Conservation (phyloP, 1,284 basidiomycete genomes). For the Irpex sp. region DNA sequence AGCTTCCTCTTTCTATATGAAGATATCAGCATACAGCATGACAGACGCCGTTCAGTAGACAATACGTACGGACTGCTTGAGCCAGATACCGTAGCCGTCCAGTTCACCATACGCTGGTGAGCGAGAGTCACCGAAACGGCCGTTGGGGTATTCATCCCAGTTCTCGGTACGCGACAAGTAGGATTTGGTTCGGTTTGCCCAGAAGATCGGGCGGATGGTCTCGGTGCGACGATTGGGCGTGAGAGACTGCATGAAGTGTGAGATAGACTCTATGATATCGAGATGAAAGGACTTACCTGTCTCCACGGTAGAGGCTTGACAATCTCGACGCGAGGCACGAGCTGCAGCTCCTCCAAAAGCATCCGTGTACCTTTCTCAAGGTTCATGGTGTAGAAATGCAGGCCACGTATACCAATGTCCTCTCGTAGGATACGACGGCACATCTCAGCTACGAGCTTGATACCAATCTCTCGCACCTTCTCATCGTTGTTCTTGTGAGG, state of each 20-base stretch:
- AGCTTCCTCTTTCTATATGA: constrained; percentile 72
- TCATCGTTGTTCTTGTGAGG: constrained; percentile 91
- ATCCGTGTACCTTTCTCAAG: constrained; percentile 93
- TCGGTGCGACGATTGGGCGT: constrained; percentile 85
- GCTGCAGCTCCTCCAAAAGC: constrained; percentile 82
- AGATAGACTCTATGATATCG: not conserved
- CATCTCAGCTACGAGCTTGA: constrained; percentile 84
- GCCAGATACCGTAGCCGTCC: constrained; percentile 88
- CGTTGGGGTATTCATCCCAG: constrained; percentile 99
- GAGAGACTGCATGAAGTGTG: constrained; percentile 52
- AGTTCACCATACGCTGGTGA: constrained; percentile 97
- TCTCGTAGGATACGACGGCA: constrained; percentile 76
- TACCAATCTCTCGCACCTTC: constrained; percentile 85
- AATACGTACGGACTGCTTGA: constrained; percentile 70
- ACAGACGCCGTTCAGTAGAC: not conserved
- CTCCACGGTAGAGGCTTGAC: constrained; percentile 91
- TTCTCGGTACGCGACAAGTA: constrained; percentile 90
- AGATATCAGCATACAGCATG: constrained; percentile 4
- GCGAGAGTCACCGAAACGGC: constrained; percentile 94
- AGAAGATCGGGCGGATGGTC: constrained; percentile 92
- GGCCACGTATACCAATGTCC: constrained; percentile 74
- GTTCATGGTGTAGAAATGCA: constrained; percentile 99
- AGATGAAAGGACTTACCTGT: constrained; percentile 46
- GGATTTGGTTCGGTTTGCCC: constrained; percentile 90
- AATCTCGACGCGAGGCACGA: constrained; percentile 81